phyloP scores from a whole-genome alignment of 768 basidiomycete genomes.

The Tulasnella sp. region DNA sequence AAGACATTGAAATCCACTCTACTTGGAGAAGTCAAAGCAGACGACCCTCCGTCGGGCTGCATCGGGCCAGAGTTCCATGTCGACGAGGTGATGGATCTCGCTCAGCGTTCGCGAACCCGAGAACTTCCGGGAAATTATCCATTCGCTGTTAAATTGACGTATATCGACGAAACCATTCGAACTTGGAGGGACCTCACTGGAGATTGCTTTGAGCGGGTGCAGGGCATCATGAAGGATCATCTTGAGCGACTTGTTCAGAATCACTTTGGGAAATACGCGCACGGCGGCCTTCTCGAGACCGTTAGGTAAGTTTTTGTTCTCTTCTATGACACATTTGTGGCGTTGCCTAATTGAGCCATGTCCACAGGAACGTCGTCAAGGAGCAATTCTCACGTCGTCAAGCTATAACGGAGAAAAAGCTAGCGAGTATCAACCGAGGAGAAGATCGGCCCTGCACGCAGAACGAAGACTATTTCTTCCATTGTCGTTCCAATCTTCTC shows the following conservation, averaged over 20 bases:
- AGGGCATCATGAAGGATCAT: slow-evolving; percentile 48
- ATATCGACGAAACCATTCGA: not conserved
- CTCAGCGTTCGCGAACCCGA: slow-evolving; percentile 48
- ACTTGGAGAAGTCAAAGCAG: not conserved
- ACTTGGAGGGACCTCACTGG: not conserved
- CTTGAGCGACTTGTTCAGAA: slow-evolving; percentile 44
- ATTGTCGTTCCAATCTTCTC: slow-evolving; percentile 3
- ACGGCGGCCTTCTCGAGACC: not conserved
- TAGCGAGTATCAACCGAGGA: not conserved
- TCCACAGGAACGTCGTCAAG: not conserved
- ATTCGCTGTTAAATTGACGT: slow-evolving; percentile 41
- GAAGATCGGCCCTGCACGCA: slow-evolving; percentile 10
- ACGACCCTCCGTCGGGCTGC: not conserved
- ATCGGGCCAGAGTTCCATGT: slow-evolving; percentile 32
- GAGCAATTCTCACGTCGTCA: not conserved
- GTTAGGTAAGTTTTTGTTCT: not conserved
- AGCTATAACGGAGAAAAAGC: not conserved
- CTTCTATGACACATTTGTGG: not conserved
- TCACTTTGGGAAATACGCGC: not conserved
- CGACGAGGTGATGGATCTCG: slow-evolving; percentile 22
- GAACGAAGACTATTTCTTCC: slow-evolving; percentile 16
- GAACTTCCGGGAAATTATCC: slow-evolving; percentile 61
- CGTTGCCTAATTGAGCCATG: not conserved
- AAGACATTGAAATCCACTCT: not conserved
- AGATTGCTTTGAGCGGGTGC: slow-evolving; percentile 34